phyloP scores from a whole-genome alignment of 2,329 filamentous ascomycete species.

The Penicillium janthinellum region DNA sequence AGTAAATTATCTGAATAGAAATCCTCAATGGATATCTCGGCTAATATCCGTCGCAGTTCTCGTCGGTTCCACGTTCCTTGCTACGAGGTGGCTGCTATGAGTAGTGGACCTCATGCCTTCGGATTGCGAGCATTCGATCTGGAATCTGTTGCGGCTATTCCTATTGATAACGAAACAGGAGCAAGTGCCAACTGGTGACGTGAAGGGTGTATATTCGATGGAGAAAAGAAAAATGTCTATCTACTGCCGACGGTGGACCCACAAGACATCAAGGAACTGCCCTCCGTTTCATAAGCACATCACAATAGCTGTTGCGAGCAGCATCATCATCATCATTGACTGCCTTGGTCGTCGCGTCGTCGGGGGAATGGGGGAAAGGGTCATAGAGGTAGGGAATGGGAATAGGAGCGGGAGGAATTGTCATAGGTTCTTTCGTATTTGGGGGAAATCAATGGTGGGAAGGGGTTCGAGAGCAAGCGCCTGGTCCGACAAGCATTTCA shows the following conservation, averaged over 20 bases:
- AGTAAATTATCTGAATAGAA: neutral
- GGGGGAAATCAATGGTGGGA: constrained; percentile 7
- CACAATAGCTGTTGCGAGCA: constrained; percentile 28
- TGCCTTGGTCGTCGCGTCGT: constrained; percentile 29
- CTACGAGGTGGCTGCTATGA: neutral
- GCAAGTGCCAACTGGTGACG: constrained; percentile 4
- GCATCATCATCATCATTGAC: constrained; percentile 33
- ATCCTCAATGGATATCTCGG: neutral
- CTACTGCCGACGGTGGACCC: constrained; percentile 34
- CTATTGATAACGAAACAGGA: neutral
- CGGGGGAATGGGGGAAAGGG: constrained; percentile 9
- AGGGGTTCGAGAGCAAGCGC: constrained; percentile 17
- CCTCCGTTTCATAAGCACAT: constrained; percentile 28
- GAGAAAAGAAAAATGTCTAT: constrained; percentile 34
- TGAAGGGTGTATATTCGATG: constrained; percentile 38
- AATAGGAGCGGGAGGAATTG: constrained; percentile 14
- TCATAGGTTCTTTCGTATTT: constrained; percentile 8
- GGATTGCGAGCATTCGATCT: neutral
- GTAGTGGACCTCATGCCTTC: neutral
- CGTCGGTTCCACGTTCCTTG: neutral
- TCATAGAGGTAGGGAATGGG: constrained; percentile 10
- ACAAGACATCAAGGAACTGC: constrained; percentile 24
- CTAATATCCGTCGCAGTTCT: neutral
- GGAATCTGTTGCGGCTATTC: neutral
- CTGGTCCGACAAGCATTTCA: constrained; percentile 14